A percentile compares a stretch with the other conserved stretches of the same genome.
These are phyloP conservation scores for Uronychia setigera DNA, from an alignment of 73 alveolate genomes.

Conservation along the genomic window DNA sequence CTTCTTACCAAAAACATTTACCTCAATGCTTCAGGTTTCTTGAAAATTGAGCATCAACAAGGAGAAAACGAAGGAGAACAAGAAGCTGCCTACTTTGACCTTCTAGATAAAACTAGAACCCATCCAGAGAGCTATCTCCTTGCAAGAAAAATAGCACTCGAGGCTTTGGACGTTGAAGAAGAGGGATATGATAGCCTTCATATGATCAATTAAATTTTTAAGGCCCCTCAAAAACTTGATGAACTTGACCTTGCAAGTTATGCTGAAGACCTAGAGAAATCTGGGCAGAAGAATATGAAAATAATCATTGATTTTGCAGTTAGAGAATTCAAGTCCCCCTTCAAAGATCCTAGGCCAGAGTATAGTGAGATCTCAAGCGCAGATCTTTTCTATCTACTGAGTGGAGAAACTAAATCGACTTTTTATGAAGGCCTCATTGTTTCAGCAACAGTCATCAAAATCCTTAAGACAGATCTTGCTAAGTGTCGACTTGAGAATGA, in stretches of 20 bases:
- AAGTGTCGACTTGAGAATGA: slow-evolving; percentile 80
- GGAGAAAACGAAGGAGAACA: neutral
- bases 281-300: slow-evolving; percentile 31
- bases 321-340: slow-evolving; percentile 80
- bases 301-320: slow-evolving; percentile 64
- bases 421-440: slow-evolving; percentile 81
- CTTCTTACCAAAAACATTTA: slow-evolving; percentile 28
- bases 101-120: slow-evolving; percentile 67
- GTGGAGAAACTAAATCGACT: slow-evolving; percentile 73
- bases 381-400: slow-evolving; percentile 78
- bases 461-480: slow-evolving; percentile 53
- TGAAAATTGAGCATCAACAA: slow-evolving; percentile 22
- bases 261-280: neutral
- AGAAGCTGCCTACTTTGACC: neutral
- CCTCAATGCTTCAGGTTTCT: slow-evolving; percentile 39
- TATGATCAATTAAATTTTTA: slow-evolving; percentile 57
- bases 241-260: slow-evolving; percentile 73
- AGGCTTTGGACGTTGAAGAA: slow-evolving; percentile 46
- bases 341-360: slow-evolving; percentile 68
- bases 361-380: slow-evolving; percentile 49
- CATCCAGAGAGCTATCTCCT: slow-evolving; percentile 72
- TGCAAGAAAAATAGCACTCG: slow-evolving; percentile 72
- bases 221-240: slow-evolving; percentile 70
- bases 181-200: slow-evolving; percentile 59
- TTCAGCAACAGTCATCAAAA: slow-evolving; percentile 76